Base-by-base conservation (phyloP, 192 early-diverging fungal genomes). In the Mortierella claussenii region DNA sequence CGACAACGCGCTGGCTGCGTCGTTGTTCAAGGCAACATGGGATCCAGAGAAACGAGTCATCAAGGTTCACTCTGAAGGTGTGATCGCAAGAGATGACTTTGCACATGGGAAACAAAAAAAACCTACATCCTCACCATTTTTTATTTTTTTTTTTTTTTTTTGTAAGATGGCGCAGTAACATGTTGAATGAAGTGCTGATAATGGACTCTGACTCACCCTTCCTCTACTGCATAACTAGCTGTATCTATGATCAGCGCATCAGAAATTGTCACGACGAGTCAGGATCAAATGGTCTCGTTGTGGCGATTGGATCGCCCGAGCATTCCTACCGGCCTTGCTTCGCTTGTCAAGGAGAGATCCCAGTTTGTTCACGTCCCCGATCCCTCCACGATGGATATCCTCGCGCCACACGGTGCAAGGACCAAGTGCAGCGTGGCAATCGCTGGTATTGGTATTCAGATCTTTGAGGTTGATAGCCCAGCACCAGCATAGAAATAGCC, bases 211-310 rank as follows among this genome's bases (percentile, higher is more conserved):
- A n/a, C n/a, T 9, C 43, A 9, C 13, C 43, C 15, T 45, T 45
- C 17, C 8, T 23, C 21, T 26, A 30, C 32, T n/a, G n/a, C n/a
- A n/a, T n/a, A n/a, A n/a, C 52, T 49, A 87, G 85, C 82, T 28
- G 63, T 88, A 18, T 53, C 78, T 4, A 58, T 84, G 44, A 51
- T 82, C 6, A 74, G 60, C 48, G 46, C 71, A 24, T 26, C 63
- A 26, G 68, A 57, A 2, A 58, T 88, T 37, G 51, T 85, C 33
- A 80, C 89, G 13, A 85, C 84, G 6, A 88, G 89, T 31, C 84
- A 88, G 32, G 93, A 95, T 69, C 93, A 95, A 66, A 80, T 90
- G 46, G 21, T 95, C 2, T 87, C 86, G 26, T 30, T 82, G 12
- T 93, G 90, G 86, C 30, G 68, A 0, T 11, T 91, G 10, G 36